Evolutionary conservation across 2,329 filamentous ascomycete genomes (phyloP).

Genomic region (Didymosphaeria variabile): DNA sequence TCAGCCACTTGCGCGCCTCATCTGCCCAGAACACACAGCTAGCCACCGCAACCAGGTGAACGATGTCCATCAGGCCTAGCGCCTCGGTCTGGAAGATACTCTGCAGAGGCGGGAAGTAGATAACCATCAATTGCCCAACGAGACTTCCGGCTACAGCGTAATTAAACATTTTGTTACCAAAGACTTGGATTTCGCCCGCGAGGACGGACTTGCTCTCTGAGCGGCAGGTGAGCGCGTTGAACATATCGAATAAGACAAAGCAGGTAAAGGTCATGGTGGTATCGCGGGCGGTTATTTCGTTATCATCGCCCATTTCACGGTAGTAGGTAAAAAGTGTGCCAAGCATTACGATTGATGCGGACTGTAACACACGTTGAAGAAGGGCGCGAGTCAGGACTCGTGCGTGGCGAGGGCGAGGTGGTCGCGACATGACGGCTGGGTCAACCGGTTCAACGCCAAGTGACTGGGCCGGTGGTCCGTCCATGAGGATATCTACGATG

Average conservation of each 20-base stretch:
- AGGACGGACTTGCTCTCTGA: slow-evolving; percentile 91
- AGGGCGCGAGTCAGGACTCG: slow-evolving; percentile 88
- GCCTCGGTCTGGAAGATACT: slow-evolving; percentile 96
- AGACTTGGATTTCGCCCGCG: slow-evolving; percentile 81
- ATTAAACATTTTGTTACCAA: slow-evolving; percentile 94
- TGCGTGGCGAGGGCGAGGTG: slow-evolving; percentile 85
- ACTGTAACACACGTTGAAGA: slow-evolving; percentile 84
- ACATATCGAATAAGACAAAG: slow-evolving; percentile 99
- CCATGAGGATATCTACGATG: slow-evolving; percentile 92
- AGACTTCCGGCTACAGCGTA: slow-evolving; percentile 90
- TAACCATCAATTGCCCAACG: slow-evolving; percentile 85
- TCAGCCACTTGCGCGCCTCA: slow-evolving; percentile 78
- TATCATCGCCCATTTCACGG: slow-evolving; percentile 86
- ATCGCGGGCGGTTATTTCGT: slow-evolving; percentile 86
- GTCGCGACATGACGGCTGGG: slow-evolving; percentile 89
- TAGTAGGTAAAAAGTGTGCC: slow-evolving; percentile 93
- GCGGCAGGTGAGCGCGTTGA: slow-evolving; percentile 93
- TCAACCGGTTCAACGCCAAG: slow-evolving; percentile 96
- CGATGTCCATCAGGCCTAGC: slow-evolving; percentile 75
- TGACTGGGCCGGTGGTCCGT: slow-evolving; percentile 95
- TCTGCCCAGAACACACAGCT: slow-evolving; percentile 96
- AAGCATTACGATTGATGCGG: slow-evolving; percentile 87
- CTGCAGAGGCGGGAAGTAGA: slow-evolving; percentile 94
- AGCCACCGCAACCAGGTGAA: slow-evolving; percentile 76
- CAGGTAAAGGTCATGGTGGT: slow-evolving; percentile 99